Conservation (phyloP, 108 stramenopile genomes). For the Cyclostephanos tholiformis region DNA sequence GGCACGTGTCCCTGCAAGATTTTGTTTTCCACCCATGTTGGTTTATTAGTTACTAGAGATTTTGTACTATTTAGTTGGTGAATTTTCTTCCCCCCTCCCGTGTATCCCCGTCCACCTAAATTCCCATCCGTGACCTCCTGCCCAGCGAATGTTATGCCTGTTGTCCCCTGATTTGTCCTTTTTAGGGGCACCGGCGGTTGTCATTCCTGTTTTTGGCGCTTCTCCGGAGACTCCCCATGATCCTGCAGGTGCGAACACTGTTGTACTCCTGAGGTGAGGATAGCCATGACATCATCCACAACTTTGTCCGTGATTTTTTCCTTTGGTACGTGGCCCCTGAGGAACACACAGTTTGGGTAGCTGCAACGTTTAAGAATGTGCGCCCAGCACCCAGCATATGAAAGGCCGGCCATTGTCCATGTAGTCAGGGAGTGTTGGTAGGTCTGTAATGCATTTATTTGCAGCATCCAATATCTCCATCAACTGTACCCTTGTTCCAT, state of each 20-base stretch:
- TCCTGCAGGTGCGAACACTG: neutral
- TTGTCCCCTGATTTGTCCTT: neutral
- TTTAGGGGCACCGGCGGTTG: neutral
- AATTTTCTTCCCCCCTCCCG: neutral
- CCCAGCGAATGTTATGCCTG: too few relatives aligned
- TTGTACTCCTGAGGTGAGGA: neutral
- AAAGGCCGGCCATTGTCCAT: neutral
- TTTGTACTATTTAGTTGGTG: neutral
- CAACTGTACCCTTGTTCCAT: neutral
- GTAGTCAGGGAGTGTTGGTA: neutral
- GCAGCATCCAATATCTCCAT: neutral
- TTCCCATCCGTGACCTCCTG: too few relatives aligned
- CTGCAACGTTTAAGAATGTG: neutral
- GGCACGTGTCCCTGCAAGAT: too few relatives aligned
- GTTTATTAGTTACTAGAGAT: neutral
- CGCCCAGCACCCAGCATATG: neutral
- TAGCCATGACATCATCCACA: neutral
- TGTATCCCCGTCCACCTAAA: neutral
- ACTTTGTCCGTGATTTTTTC: neutral
- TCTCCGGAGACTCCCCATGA: neutral
- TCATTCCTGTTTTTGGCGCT: neutral
- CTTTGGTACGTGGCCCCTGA: neutral
- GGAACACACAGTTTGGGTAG: neutral
- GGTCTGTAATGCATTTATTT: neutral
- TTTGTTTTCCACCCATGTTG: neutral